Conservation (phyloP, 495 filamentous ascomycete genomes). For the Xanthoparmelia taractica region DNA sequence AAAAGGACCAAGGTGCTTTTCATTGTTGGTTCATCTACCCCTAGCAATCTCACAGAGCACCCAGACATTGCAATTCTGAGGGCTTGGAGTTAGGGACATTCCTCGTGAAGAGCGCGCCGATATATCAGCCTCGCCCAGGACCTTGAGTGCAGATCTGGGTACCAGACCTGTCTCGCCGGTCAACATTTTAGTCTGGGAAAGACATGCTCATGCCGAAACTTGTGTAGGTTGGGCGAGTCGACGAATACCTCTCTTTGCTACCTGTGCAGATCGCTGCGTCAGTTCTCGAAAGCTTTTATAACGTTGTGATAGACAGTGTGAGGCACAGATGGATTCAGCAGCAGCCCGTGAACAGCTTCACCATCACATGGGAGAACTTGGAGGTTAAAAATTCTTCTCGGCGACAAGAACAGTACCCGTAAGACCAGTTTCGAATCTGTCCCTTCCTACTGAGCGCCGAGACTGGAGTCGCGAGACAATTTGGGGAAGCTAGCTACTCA, state of each 20-base stretch:
- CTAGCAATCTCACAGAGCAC: too few species aligned
- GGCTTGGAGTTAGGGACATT: too few species aligned
- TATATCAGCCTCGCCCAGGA: too few species aligned
- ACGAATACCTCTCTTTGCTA: background rate
- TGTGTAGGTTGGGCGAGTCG: background rate
- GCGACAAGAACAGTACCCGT: background rate
- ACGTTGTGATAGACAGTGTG: background rate
- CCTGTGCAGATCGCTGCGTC: background rate
- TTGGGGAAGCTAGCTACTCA: background rate
- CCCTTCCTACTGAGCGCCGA: background rate
- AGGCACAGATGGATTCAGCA: conserved; percentile 4
- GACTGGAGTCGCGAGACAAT: background rate
- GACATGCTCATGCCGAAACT: background rate
- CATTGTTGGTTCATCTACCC: too few species aligned
- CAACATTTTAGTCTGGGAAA: background rate
- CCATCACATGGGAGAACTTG: background rate
- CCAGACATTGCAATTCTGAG: too few species aligned
- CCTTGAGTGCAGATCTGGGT: too few species aligned
- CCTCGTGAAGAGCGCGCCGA: too few species aligned
- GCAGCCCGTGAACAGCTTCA: background rate
- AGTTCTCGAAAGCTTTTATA: conserved; percentile 6
- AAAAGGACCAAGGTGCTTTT: too few species aligned
- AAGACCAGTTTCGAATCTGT: background rate
- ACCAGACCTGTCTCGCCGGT: background rate
- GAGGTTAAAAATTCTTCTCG: background rate